Evolutionary conservation across 805 yeast genomes (phyloP).

Genomic region (Hanseniaspora lindneri): DNA sequence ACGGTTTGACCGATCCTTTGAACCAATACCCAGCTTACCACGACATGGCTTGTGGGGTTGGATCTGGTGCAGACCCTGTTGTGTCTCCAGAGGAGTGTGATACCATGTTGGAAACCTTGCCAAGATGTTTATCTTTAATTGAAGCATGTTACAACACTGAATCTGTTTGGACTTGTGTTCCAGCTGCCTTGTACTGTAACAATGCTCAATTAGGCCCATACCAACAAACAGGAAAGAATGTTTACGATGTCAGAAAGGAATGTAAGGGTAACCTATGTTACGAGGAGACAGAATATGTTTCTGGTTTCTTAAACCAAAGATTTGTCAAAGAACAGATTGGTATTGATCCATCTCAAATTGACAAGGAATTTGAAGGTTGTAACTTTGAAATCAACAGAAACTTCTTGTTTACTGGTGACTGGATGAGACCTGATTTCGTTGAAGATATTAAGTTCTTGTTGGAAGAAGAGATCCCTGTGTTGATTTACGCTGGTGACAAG

Average conservation of each 20-base stretch:
- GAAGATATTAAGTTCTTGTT: constrained; percentile 58
- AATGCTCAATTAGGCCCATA: constrained; percentile 72
- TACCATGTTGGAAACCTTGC: constrained; percentile 51
- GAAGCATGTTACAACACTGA: constrained; percentile 65
- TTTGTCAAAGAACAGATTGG: constrained; percentile 75
- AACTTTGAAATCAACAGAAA: constrained; percentile 66
- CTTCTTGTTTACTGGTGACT: constrained; percentile 79
- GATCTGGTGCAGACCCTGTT: constrained; percentile 63
- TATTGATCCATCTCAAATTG: constrained; percentile 42
- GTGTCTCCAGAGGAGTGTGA: constrained; percentile 70
- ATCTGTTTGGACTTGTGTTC: constrained; percentile 75
- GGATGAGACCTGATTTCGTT: constrained; percentile 76
- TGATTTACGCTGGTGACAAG: constrained; percentile 90
- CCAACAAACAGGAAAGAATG: constrained; percentile 75
- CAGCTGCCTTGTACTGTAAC: constrained; percentile 84
- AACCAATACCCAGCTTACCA: constrained; percentile 66
- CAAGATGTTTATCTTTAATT: constrained; percentile 67
- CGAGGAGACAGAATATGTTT: constrained; percentile 62
- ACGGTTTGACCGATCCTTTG: constrained; percentile 80
- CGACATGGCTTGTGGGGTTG: constrained; percentile 93
- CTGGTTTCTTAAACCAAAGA: constrained; percentile 62
- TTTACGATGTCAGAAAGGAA: constrained; percentile 72
- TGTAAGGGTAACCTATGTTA: constrained; percentile 77
- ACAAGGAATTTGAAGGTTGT: constrained; percentile 53
- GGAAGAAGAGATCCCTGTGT: constrained; percentile 63